These are phyloP conservation scores for Dipteronia sinensis DNA, from an alignment of 345 rosid genomes.

Conservation along the genomic window DNA sequence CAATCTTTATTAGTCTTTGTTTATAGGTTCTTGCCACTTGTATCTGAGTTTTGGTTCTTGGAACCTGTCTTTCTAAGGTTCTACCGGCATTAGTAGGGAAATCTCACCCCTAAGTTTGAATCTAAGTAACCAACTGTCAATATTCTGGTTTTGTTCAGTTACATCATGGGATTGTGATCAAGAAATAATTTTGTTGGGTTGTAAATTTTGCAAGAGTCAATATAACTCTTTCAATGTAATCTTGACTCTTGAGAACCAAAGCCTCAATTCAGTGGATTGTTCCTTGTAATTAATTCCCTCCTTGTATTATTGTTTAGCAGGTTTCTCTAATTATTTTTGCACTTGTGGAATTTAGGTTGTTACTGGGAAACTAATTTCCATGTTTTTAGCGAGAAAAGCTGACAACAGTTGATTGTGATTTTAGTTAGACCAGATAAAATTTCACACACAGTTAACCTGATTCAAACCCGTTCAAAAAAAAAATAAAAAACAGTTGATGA, in stretches of 20 bases:
- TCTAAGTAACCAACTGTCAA: not conserved
- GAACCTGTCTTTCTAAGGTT: conserved; percentile 15
- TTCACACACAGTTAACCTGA: too few relatives aligned
- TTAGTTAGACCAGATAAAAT: too few relatives aligned
- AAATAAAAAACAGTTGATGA: too few relatives aligned
- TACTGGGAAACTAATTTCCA: not conserved
- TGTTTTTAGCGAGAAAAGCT: not conserved
- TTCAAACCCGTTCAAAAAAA: too few relatives aligned
- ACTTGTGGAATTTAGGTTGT: not conserved
- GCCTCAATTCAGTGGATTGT: not conserved
- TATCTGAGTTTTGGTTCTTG: conserved; percentile 29
- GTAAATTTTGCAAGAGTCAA: conserved; percentile 11
- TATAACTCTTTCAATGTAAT: conserved; percentile 14
- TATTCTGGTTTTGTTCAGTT: conserved; percentile 8
- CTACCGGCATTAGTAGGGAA: conserved; percentile 12
- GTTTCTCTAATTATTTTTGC: not conserved
- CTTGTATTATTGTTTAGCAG: not conserved
- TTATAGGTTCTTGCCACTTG: conserved; percentile 17
- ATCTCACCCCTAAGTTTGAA: conserved; percentile 14
- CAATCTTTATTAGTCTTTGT: conserved; percentile 23
- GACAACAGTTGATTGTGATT: too few relatives aligned
- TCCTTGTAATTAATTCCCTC: not conserved
- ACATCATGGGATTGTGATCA: not conserved
- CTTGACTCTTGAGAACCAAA: not conserved
- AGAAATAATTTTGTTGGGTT: conserved; percentile 6